Evolutionary conservation across 2,329 filamentous ascomycete species (phyloP).

Genomic region (Claviceps capensis): DNA sequence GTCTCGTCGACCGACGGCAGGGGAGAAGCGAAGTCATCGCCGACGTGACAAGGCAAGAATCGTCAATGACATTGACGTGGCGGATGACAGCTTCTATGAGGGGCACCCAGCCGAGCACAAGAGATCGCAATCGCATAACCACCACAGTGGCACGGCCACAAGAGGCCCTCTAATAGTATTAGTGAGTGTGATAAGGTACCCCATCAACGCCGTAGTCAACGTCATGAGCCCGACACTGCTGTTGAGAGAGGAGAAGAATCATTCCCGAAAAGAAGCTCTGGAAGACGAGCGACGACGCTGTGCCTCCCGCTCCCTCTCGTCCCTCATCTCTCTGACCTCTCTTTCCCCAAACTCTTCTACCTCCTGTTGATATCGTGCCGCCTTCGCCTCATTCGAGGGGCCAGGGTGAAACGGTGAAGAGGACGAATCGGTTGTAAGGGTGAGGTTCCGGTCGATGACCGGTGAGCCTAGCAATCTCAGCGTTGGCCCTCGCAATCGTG

Average conservation of each 20-base stretch:
- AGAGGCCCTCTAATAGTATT: conserved; percentile 10
- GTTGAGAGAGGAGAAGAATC: conserved; percentile 9
- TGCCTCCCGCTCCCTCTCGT: conserved; percentile 15
- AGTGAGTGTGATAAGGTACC: conserved; percentile 5
- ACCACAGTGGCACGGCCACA: conserved; percentile 23
- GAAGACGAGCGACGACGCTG: conserved; percentile 16
- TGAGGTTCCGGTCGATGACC: no score
- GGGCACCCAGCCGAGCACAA: no score
- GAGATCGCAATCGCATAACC: neutral
- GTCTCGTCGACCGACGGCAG: conserved; percentile 17
- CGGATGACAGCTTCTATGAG: no score
- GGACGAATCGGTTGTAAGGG: no score
- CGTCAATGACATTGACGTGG: conserved; percentile 20
- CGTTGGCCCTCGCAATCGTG: conserved; percentile 28
- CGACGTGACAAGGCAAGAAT: conserved; percentile 14
- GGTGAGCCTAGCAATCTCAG: conserved; percentile 25
- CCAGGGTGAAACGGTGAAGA: no score
- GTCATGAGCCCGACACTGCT: no score
- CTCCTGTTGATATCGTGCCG: conserved; percentile 9
- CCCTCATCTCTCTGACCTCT: conserved; percentile 16
- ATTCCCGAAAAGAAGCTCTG: conserved; percentile 11
- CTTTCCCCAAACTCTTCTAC: conserved; percentile 16
- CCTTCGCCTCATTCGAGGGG: neutral
- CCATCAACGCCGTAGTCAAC: no score
- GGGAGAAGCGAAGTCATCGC: conserved; percentile 14